Conservation (phyloP, 345 rosid species). For the Carallia brachiata region DNA sequence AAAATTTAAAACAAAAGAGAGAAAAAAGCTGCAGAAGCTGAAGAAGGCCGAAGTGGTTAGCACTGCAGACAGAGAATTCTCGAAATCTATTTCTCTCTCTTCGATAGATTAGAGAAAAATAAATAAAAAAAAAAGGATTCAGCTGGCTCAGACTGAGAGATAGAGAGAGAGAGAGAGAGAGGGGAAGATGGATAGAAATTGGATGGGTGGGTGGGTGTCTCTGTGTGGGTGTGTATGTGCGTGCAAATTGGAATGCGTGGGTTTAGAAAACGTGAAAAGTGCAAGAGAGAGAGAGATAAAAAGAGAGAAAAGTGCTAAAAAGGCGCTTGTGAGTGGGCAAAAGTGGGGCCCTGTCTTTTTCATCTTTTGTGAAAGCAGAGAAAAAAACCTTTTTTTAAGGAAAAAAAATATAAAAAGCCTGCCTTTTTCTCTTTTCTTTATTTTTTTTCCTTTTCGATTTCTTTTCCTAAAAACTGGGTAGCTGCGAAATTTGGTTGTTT, state of each 20-base stretch:
- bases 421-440: neutral
- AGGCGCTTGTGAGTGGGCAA: slow-evolving; percentile 16
- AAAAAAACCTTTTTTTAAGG: slow-evolving; percentile 21
- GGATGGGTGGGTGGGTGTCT: slow-evolving; percentile 43
- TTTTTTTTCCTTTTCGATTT: too few species aligned
- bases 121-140: neutral
- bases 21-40: too few species aligned
- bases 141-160: neutral
- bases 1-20: too few species aligned
- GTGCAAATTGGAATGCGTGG: slow-evolving; percentile 26
- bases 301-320: too few species aligned
- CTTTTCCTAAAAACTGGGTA: too few species aligned
- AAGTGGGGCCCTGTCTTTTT: slow-evolving; percentile 48
- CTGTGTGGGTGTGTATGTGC: neutral
- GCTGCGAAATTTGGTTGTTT: too few species aligned
- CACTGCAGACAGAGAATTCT: too few species aligned
- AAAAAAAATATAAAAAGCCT: slow-evolving; percentile 25
- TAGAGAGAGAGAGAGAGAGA: neutral
- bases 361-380: too few species aligned
- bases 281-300: slow-evolving; percentile 20
- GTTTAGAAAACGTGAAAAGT: slow-evolving; percentile 49
- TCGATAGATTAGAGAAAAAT: too few species aligned
- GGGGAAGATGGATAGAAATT: slow-evolving; percentile 37
- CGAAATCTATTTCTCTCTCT: too few species aligned
- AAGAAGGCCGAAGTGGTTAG: too few species aligned